Percentiles rank a stretch among this genome's conserved stretches.
These are phyloP conservation scores for Uronychia binucleata DNA, from an alignment of 73 alveolate genomes.

Conservation along the genomic window DNA sequence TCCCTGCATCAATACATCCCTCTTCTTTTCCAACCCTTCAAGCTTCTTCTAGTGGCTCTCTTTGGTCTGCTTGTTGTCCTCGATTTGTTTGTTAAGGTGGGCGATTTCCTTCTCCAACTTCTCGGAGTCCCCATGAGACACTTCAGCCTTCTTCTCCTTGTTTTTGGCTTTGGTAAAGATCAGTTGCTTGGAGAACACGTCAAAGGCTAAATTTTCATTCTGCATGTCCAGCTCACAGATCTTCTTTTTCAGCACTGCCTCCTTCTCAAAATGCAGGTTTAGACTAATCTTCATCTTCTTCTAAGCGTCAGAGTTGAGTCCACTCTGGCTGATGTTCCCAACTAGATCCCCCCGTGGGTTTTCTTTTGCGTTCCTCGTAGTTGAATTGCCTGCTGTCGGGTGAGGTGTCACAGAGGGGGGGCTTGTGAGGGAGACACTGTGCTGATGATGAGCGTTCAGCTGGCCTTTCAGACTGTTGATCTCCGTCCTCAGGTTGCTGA, in stretches of 20 bases:
- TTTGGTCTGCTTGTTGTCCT: neutral
- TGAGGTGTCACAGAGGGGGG: too few species aligned
- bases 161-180: slow-evolving; percentile 13
- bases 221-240: slow-evolving; percentile 52
- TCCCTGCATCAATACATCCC: neutral
- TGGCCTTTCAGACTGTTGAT: slow-evolving; percentile 69
- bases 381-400: too few species aligned
- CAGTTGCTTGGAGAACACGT: slow-evolving; percentile 42
- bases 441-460: slow-evolving; percentile 30
- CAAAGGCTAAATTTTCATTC: slow-evolving; percentile 57
- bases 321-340: too few species aligned
- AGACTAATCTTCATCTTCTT: slow-evolving; percentile 51
- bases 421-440: too few species aligned
- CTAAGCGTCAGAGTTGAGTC: too few species aligned
- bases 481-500: slow-evolving; percentile 75
- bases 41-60: neutral
- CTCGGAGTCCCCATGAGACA: too few species aligned
- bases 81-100: neutral
- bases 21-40: neutral
- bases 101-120: neutral
- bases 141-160: neutral
- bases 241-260: slow-evolving; percentile 50
- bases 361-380: too few species aligned
- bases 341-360: too few species aligned
- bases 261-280: slow-evolving; percentile 62